phyloP scores from a whole-genome alignment of 2,329 filamentous ascomycete genomes.

The Hymenoscyphus scutula region DNA sequence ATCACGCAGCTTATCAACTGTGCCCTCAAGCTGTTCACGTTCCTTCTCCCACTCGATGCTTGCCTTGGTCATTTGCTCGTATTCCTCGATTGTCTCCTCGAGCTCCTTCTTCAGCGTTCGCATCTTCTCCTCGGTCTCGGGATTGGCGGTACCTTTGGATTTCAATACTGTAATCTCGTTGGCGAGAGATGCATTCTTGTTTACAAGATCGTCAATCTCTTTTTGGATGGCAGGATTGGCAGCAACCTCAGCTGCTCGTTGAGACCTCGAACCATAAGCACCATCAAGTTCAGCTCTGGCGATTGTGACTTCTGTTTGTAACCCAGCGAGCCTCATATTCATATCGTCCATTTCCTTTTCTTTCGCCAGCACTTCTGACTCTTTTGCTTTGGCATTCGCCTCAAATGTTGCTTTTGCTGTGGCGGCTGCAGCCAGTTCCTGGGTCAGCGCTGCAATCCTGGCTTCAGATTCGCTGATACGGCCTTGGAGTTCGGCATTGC shows the following conservation, averaged over 20 bases:
- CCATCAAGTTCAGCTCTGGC: constrained; percentile 88
- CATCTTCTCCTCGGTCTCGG: constrained; percentile 34
- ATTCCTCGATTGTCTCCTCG: constrained; percentile 65
- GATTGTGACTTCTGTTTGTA: constrained; percentile 81
- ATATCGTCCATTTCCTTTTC: constrained; percentile 52
- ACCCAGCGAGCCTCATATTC: constrained; percentile 61
- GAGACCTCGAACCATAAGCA: constrained; percentile 77
- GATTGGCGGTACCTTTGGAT: constrained; percentile 12
- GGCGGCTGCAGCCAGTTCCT: constrained; percentile 28
- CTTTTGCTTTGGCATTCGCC: constrained; percentile 29
- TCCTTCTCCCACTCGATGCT: constrained; percentile 71
- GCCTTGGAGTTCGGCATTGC: constrained; percentile 31
- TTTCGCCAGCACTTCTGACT: constrained; percentile 36
- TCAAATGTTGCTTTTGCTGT: constrained; percentile 26
- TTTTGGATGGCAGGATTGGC: constrained; percentile 56
- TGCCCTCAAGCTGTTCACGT: constrained; percentile 59
- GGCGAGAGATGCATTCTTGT: constrained; percentile 40
- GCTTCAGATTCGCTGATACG: constrained; percentile 32
- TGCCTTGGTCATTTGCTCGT: constrained; percentile 67
- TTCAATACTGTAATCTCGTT: constrained; percentile 32
- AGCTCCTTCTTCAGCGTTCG: constrained; percentile 62
- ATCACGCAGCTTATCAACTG: constrained; percentile 63
- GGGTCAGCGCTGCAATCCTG: constrained; percentile 28
- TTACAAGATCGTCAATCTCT: constrained; percentile 55
- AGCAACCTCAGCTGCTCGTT: constrained; percentile 65